phyloP scores from a whole-genome alignment of 148 eudicot species.

The Silene conica region DNA sequence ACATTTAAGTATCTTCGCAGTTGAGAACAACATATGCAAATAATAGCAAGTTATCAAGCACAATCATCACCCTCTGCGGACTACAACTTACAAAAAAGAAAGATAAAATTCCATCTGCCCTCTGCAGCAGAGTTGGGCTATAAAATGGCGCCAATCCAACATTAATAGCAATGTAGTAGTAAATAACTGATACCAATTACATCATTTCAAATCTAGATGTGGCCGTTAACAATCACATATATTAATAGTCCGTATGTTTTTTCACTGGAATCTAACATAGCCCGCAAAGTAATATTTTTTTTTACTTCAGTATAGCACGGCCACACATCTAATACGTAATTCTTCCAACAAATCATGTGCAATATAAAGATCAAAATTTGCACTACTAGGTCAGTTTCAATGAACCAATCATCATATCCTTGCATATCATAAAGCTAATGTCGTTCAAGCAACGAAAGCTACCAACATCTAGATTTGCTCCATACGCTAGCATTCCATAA shows the following conservation, averaged over 20 bases:
- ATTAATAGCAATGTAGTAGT: background rate
- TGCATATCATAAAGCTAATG: background rate
- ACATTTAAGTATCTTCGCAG: background rate
- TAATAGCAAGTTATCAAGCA: background rate
- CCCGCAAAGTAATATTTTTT: background rate
- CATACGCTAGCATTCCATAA: conserved; percentile 4
- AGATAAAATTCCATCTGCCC: background rate
- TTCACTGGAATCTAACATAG: background rate
- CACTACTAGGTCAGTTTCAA: too few relatives aligned
- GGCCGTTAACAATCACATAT: background rate
- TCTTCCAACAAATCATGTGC: background rate
- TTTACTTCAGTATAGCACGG: background rate
- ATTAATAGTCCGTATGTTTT: too few relatives aligned
- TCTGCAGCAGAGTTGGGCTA: background rate
- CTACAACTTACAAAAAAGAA: background rate
- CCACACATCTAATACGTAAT: background rate
- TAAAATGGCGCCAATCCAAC: background rate
- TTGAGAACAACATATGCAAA: background rate
- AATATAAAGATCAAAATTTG: background rate
- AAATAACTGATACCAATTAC: background rate
- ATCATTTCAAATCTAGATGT: background rate
- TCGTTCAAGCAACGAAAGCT: background rate
- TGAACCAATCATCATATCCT: background rate
- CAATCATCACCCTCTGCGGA: background rate
- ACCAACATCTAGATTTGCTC: too few relatives aligned